These are phyloP conservation scores for Pyrus betulifolia DNA, from an alignment of 306 rosid species.

Conservation along the genomic window DNA sequence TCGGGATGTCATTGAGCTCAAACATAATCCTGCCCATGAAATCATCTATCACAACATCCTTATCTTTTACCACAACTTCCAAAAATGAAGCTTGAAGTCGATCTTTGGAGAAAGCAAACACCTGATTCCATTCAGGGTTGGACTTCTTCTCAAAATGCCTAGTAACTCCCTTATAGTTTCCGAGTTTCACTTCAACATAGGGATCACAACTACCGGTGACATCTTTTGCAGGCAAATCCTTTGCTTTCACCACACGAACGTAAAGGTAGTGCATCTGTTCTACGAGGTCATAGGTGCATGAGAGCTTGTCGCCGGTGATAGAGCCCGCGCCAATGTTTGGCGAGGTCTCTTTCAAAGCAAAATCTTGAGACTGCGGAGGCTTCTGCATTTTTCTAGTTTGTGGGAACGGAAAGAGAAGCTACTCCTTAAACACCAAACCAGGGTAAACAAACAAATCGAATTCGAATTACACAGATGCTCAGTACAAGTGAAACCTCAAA, in stretches of 20 bases:
- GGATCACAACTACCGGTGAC: constrained; percentile 81
- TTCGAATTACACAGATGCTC: neutral
- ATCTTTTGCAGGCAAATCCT: constrained; percentile 77
- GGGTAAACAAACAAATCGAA: neutral
- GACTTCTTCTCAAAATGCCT: constrained; percentile 77
- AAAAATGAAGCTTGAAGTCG: constrained; percentile 72
- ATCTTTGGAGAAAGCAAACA: constrained; percentile 79
- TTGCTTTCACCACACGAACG: constrained; percentile 80
- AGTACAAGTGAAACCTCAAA: neutral
- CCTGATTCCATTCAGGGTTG: constrained; percentile 75
- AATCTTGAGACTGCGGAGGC: constrained; percentile 57
- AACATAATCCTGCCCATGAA: constrained; percentile 60
- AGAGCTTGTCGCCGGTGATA: constrained; percentile 55
- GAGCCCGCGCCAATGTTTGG: constrained; percentile 81
- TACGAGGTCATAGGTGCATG: constrained; percentile 81
- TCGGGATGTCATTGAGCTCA: constrained; percentile 69
- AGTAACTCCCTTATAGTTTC: constrained; percentile 73
- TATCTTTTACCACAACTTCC: constrained; percentile 76
- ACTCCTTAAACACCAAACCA: neutral
- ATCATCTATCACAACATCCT: constrained; percentile 73
- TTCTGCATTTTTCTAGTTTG: constrained; percentile 60
- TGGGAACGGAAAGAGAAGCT: constrained; percentile 5
- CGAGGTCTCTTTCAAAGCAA: constrained; percentile 70
- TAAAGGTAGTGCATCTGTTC: constrained; percentile 91
- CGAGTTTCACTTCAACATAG: constrained; percentile 86